A percentile compares a stretch with the other conserved stretches of the same genome.
These are phyloP conservation scores for Trichoderma aggressivum DNA, from an alignment of 2,329 filamentous ascomycete species.

Conservation along the genomic window DNA sequence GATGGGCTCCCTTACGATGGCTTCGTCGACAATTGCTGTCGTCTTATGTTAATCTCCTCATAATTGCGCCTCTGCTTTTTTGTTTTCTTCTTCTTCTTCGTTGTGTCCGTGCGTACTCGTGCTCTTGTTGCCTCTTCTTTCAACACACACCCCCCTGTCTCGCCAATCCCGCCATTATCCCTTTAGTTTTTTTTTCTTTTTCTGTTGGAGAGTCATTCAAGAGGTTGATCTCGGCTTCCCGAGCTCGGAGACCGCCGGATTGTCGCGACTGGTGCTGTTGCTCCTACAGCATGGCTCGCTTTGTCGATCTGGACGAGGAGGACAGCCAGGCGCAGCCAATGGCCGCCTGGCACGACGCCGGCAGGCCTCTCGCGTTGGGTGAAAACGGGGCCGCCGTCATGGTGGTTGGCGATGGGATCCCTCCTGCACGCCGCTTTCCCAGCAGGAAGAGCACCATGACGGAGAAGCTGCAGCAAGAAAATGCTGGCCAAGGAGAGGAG, in stretches of 20 bases:
- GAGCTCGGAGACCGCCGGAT: conserved; percentile 6
- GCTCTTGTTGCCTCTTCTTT: background rate
- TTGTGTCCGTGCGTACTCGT: background rate
- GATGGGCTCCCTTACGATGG: conserved; percentile 19
- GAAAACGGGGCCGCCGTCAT: background rate
- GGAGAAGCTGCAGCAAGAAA: background rate
- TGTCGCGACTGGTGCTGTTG: background rate
- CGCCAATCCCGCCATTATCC: background rate
- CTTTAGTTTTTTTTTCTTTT: background rate
- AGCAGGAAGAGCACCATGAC: conserved; percentile 8
- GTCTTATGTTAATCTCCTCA: conserved; percentile 8
- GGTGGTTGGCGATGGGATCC: background rate
- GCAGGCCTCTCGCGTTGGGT: background rate
- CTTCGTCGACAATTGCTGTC: conserved; percentile 17
- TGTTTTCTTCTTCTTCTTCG: background rate
- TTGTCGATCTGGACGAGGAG: conserved; percentile 25
- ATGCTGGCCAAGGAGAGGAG: background rate
- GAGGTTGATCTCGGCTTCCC: background rate
- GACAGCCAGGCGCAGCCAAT: conserved; percentile 16
- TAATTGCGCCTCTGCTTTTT: background rate
- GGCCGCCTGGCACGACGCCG: conserved; percentile 3
- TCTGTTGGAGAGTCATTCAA: background rate
- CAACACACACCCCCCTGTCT: background rate
- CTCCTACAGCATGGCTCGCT: conserved; percentile 23
- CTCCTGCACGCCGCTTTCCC: background rate